These are phyloP conservation scores for Globisporangium echinulatum DNA, from an alignment of 352 stramenopile genomes.

Conservation along the genomic window DNA sequence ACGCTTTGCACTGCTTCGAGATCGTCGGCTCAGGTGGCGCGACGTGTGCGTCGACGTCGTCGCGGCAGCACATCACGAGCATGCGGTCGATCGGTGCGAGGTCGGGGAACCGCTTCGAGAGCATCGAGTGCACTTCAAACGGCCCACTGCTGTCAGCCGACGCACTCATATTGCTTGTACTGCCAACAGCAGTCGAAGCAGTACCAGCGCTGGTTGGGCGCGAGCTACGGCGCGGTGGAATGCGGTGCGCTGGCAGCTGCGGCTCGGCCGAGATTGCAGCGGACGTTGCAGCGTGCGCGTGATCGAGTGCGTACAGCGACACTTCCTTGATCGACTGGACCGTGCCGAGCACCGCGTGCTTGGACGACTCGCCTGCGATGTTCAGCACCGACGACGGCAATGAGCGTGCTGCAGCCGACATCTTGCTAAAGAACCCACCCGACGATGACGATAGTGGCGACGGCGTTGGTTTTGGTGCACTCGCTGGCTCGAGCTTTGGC, in stretches of 20 bases:
- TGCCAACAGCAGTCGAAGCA: no score
- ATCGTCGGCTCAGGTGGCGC: conserved; percentile 56
- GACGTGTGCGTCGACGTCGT: conserved; percentile 36
- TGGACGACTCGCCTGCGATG: conserved; percentile 53
- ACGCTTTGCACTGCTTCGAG: conserved; percentile 63
- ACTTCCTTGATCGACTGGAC: conserved; percentile 72
- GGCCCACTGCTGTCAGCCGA: conserved; percentile 2
- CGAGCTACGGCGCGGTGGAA: background rate
- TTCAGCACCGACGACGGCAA: conserved; percentile 61
- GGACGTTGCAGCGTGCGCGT: conserved; percentile 55
- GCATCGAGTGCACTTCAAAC: conserved; percentile 49
- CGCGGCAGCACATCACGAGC: conserved; percentile 64
- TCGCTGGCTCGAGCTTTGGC: background rate
- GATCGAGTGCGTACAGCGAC: conserved; percentile 67
- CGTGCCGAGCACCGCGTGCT: conserved; percentile 57
- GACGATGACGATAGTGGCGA: conserved; percentile 13
- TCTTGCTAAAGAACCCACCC: conserved; percentile 59
- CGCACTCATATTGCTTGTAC: background rate
- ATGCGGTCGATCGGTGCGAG: conserved; percentile 62
- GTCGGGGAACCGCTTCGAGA: conserved; percentile 73
- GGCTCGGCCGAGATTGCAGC: conserved; percentile 52
- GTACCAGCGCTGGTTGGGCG: background rate
- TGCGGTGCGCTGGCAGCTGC: conserved; percentile 18
- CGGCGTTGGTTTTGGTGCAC: conserved; percentile 12
- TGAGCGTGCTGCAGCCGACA: conserved; percentile 50